These are phyloP conservation scores for Spergularia marina DNA, from an alignment of 148 eudicot species.

Conservation along the genomic window DNA sequence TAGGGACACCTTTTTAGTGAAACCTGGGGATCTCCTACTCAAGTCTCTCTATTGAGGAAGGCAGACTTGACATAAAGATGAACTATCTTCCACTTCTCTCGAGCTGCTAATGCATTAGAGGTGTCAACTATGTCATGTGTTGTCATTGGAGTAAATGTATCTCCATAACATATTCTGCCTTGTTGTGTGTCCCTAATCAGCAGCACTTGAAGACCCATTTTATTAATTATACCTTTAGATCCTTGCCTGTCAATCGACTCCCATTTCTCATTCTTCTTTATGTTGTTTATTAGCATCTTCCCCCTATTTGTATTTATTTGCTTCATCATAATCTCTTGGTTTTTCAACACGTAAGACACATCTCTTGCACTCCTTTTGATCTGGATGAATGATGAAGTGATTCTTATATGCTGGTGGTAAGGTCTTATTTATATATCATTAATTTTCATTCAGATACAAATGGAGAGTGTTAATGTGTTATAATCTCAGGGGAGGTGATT, in stretches of 20 bases:
- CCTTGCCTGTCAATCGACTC: neutral
- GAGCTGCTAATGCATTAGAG: neutral
- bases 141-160: conserved; percentile 14
- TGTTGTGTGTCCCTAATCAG: conserved; percentile 13
- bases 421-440: too few species aligned
- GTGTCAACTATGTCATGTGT: neutral
- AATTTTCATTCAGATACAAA: too few species aligned
- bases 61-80: conserved; percentile 11
- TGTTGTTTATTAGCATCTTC: conserved; percentile 6
- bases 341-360: conserved; percentile 16
- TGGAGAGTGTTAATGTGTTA: neutral
- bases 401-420: neutral
- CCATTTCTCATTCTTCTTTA: conserved; percentile 14
- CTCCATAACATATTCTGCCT: conserved; percentile 9
- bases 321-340: neutral
- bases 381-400: neutral
- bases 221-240: neutral
- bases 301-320: neutral
- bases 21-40: conserved; percentile 2
- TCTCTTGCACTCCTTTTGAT: conserved; percentile 1
- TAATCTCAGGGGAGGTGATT: neutral
- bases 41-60: conserved; percentile 7
- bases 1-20: neutral
- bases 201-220: neutral
- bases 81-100: conserved; percentile 5